Evolutionary conservation across 495 filamentous ascomycete species (phyloP).

Genomic region (Penicillium cinerascens): DNA sequence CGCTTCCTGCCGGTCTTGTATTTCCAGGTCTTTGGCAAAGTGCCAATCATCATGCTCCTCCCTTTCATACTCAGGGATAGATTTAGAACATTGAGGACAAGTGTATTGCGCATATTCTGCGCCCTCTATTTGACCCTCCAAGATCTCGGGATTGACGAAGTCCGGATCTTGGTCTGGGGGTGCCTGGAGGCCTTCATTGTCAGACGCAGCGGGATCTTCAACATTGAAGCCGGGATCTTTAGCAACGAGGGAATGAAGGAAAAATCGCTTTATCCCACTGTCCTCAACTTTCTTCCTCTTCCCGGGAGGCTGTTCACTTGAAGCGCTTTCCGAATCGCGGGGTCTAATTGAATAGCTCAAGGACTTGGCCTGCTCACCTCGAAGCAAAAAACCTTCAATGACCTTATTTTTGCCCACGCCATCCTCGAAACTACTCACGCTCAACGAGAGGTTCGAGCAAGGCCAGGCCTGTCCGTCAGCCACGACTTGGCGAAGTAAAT

Average conservation of each 20-base stretch:
- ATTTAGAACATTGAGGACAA: slow-evolving; percentile 64
- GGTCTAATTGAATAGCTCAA: slow-evolving; percentile 22
- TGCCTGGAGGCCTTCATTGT: neutral
- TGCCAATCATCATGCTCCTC: slow-evolving; percentile 93
- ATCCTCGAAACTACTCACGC: slow-evolving; percentile 88
- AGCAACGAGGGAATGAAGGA: slow-evolving; percentile 21
- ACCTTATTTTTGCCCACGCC: slow-evolving; percentile 76
- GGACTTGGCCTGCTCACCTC: slow-evolving; percentile 68
- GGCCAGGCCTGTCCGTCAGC: slow-evolving; percentile 81
- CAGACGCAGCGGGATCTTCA: neutral
- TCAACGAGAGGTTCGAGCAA: slow-evolving; percentile 77
- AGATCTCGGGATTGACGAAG: neutral
- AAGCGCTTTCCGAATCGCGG: slow-evolving; percentile 5
- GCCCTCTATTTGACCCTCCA: neutral
- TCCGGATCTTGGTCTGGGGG: neutral
- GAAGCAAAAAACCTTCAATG: slow-evolving; percentile 79
- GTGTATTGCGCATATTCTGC: slow-evolving; percentile 14
- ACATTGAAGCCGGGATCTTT: slow-evolving; percentile 10
- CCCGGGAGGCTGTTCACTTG: slow-evolving; percentile 11
- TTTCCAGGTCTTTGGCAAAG: slow-evolving; percentile 81
- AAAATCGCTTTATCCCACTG: slow-evolving; percentile 33
- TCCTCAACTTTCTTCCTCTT: slow-evolving; percentile 38
- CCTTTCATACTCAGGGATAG: slow-evolving; percentile 52
- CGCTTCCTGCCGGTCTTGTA: slow-evolving; percentile 48
- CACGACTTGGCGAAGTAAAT: slow-evolving; percentile 69